Conservation (phyloP, 176 grass and related monocot species). For the Carex pumila region DNA sequence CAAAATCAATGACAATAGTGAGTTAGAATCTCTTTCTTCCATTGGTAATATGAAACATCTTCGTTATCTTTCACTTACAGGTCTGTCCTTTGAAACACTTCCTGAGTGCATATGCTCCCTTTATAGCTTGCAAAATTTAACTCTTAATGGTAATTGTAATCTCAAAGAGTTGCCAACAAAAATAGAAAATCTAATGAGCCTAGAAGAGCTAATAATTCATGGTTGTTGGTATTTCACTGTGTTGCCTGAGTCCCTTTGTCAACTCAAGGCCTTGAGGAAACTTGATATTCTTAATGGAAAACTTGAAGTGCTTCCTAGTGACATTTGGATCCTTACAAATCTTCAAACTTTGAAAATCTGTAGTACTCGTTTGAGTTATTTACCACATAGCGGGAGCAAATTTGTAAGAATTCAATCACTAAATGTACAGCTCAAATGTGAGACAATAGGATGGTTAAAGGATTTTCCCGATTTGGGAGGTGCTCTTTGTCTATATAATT, state of each 20-base stretch:
- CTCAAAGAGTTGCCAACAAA: neutral
- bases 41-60: too few species aligned
- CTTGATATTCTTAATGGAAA: rapidly evolving
- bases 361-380: neutral
- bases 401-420: neutral
- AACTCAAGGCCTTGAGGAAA: neutral
- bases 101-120: too few species aligned
- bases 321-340: neutral
- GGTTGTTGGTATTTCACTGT: neutral
- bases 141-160: neutral
- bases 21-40: too few species aligned
- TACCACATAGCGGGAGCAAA: neutral
- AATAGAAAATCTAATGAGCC: neutral
- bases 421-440: neutral
- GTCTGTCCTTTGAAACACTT: too few species aligned
- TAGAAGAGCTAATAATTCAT: neutral
- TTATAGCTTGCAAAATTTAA: too few species aligned
- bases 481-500: too few species aligned
- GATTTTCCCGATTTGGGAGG: neutral
- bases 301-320: neutral
- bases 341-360: neutral
- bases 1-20: too few species aligned
- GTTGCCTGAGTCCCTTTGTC: neutral
- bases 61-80: too few species aligned
- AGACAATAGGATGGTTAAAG: neutral